These are phyloP conservation scores for Eutrema salsugineum DNA, from an alignment of 441 rosid species.

Conservation along the genomic window DNA sequence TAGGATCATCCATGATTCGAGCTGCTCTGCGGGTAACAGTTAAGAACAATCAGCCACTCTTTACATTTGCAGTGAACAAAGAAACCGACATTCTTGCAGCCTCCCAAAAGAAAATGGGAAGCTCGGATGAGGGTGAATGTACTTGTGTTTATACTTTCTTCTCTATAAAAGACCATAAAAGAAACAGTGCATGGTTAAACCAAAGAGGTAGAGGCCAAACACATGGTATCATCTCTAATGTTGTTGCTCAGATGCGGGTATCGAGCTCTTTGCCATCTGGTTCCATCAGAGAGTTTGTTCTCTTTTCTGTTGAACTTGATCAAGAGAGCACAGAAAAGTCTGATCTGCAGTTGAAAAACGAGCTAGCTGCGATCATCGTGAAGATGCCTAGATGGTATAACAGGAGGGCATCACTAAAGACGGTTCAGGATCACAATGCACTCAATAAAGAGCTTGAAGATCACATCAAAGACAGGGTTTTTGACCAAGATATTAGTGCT, in stretches of 20 bases:
- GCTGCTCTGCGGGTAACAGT: slow-evolving; percentile 69
- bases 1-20: slow-evolving; percentile 47
- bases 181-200: slow-evolving; percentile 67
- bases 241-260: slow-evolving; percentile 79
- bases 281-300: slow-evolving; percentile 66
- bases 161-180: slow-evolving; percentile 65
- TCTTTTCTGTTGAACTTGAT: slow-evolving; percentile 56
- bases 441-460: slow-evolving; percentile 28
- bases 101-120: slow-evolving; percentile 64
- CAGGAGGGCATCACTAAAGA: slow-evolving; percentile 27
- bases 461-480: slow-evolving; percentile 3
- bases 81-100: slow-evolving; percentile 70
- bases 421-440: slow-evolving; percentile 26
- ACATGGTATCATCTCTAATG: slow-evolving; percentile 55
- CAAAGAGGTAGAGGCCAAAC: slow-evolving; percentile 65
- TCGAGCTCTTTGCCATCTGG: slow-evolving; percentile 44
- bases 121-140: slow-evolving; percentile 49
- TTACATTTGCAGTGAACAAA: slow-evolving; percentile 79
- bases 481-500: slow-evolving; percentile 42
- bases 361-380: slow-evolving; percentile 82
- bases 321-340: slow-evolving; percentile 41
- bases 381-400: slow-evolving; percentile 46
- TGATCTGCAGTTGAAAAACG: slow-evolving; percentile 55
- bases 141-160: slow-evolving; percentile 70
- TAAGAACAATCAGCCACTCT: slow-evolving; percentile 77